Percentiles rank a stretch among this genome's conserved stretches.
These are phyloP conservation scores for Cryptosporidium felis DNA, from an alignment of 169 alveolate genomes.

Conservation along the genomic window DNA sequence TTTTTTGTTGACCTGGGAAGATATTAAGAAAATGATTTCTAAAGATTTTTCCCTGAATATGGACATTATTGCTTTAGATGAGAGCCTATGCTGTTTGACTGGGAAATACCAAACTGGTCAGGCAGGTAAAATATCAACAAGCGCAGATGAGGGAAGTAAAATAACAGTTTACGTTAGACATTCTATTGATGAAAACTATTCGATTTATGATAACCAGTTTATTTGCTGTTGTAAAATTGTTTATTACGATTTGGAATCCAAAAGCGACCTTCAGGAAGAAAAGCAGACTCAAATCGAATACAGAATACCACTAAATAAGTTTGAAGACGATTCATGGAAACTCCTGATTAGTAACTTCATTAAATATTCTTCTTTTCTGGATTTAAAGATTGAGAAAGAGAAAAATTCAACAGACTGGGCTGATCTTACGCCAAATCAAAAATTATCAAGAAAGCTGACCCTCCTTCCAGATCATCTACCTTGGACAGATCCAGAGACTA, in stretches of 20 bases:
- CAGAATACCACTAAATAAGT: background rate
- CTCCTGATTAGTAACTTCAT: background rate
- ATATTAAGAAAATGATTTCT: constrained; percentile 18
- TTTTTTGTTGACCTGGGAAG: constrained; percentile 11
- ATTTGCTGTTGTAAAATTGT: background rate
- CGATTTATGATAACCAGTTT: background rate
- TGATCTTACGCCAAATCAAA: background rate
- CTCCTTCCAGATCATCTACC: background rate
- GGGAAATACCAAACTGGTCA: background rate
- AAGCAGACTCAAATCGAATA: background rate
- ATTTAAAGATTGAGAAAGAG: background rate
- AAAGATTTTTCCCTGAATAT: background rate
- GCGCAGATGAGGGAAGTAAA: background rate
- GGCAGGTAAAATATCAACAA: background rate
- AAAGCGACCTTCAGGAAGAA: background rate
- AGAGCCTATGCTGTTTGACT: background rate
- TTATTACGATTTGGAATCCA: background rate
- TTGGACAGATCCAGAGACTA: background rate
- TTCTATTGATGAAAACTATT: background rate
- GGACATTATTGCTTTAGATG: background rate
- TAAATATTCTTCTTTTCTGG: background rate
- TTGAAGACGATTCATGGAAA: background rate
- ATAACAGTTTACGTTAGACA: constrained; percentile 19
- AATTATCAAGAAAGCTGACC: background rate
- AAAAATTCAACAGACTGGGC: background rate